phyloP scores from a whole-genome alignment of 1,284 basidiomycete genomes.

The Wolfiporia cocos region DNA sequence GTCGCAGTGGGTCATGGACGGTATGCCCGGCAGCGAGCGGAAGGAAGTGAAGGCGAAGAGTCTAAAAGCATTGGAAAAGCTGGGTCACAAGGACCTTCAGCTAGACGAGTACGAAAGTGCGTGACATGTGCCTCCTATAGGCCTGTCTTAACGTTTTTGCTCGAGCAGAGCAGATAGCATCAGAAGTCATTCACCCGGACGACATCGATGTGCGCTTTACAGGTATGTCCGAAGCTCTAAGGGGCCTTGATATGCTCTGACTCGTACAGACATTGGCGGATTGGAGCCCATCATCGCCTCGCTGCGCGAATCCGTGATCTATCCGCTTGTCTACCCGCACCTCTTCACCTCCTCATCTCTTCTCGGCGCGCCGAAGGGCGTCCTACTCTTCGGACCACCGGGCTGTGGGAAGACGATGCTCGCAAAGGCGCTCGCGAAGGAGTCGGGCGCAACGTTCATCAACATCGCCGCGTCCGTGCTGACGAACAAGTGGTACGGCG shows the following conservation, averaged over 20 bases:
- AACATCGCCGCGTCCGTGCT: constrained; percentile 79
- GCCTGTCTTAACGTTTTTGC: constrained; percentile 1
- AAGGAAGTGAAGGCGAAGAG: constrained; percentile 66
- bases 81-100: constrained; percentile 68
- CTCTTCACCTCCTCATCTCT: constrained; percentile 78
- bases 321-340: constrained; percentile 89
- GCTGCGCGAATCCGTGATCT: constrained; percentile 94
- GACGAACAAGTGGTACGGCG: constrained; percentile 96
- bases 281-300: constrained; percentile 90
- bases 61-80: constrained; percentile 60
- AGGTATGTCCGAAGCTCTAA: constrained; percentile 36
- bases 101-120: constrained; percentile 79
- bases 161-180: constrained; percentile 77
- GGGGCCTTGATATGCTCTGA: not conserved
- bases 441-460: constrained; percentile 96
- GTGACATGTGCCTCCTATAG: constrained; percentile 19
- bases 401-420: constrained; percentile 96
- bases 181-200: constrained; percentile 82
- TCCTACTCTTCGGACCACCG: constrained; percentile 86
- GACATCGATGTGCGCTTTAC: constrained; percentile 72
- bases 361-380: constrained; percentile 73
- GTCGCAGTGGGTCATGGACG: constrained; percentile 40
- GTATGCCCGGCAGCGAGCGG: constrained; percentile 43
- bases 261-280: constrained; percentile 82
- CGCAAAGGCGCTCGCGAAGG: constrained; percentile 92